Conservation (phyloP, 169 alveolate species). For the Plasmodium malariae region DNA sequence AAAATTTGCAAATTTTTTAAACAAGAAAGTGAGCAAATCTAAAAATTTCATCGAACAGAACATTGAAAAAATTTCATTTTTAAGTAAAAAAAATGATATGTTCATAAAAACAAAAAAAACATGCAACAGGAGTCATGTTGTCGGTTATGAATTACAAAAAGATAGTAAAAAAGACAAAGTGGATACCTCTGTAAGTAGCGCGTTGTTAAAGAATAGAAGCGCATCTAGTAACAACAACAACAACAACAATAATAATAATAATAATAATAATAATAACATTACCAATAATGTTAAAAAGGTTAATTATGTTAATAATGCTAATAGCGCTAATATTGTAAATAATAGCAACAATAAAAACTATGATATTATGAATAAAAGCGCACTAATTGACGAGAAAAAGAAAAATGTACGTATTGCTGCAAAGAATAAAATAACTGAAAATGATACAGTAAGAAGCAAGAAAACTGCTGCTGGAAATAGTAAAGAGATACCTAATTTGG, state of each 20-base stretch:
- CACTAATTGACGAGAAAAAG: not conserved
- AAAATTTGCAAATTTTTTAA: conserved; percentile 7
- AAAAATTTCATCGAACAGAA: conserved; percentile 69
- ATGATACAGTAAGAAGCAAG: conserved; percentile 27
- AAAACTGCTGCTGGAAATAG: not conserved
- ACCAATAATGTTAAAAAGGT: not conserved
- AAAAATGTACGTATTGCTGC: not conserved
- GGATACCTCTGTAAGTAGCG: conserved; percentile 3
- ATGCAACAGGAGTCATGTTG: conserved; percentile 40
- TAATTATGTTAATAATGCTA: not conserved
- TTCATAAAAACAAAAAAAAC: conserved; percentile 31
- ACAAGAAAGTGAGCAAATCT: conserved; percentile 19
- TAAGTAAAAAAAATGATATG: conserved; percentile 66
- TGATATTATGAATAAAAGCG: conserved; percentile 1
- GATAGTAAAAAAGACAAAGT: conserved; percentile 25
- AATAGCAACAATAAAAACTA: too few relatives aligned
- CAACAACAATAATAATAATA: not conserved
- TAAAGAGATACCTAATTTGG: not conserved
- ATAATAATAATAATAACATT: not conserved
- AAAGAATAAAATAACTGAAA: conserved; percentile 22
- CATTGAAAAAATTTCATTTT: conserved; percentile 63
- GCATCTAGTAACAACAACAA: not conserved
- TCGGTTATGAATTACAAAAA: conserved; percentile 31
- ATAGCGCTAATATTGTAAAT: too few relatives aligned
- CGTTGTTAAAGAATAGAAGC: conserved; percentile 12